These are phyloP conservation scores for Trichoderma asperellum DNA, from an alignment of 2,329 filamentous ascomycete species.

Conservation along the genomic window DNA sequence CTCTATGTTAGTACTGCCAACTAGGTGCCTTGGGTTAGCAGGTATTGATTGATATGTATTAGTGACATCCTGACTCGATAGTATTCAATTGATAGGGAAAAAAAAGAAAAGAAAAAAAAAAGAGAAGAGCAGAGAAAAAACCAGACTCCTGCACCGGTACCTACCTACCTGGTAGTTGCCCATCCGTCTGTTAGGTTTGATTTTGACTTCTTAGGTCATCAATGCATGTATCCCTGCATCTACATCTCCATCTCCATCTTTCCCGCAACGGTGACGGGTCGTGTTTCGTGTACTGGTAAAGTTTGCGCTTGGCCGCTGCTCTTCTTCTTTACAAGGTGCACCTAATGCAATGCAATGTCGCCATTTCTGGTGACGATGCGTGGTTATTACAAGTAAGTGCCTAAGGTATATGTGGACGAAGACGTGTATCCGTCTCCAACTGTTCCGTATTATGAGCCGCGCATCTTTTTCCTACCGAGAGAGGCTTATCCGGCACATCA, in stretches of 20 bases:
- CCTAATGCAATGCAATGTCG: not conserved
- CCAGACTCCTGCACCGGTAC: not conserved
- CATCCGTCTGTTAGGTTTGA: not conserved
- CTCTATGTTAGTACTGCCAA: no score
- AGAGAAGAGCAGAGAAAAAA: not conserved
- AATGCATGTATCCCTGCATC: not conserved
- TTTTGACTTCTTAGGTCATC: not conserved
- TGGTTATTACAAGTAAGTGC: not conserved
- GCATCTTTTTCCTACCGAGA: not conserved
- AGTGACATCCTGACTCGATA: not conserved
- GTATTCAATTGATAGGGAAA: not conserved
- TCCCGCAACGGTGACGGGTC: not conserved
- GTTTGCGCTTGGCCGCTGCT: not conserved
- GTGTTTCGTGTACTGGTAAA: not conserved
- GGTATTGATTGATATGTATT: not conserved
- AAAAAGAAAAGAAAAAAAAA: not conserved
- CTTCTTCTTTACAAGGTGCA: not conserved
- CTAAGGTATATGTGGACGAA: not conserved
- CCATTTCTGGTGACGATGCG: not conserved
- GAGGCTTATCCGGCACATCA: not conserved
- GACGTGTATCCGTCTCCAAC: not conserved
- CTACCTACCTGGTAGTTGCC: slow-evolving; percentile 18
- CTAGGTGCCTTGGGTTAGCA: no score
- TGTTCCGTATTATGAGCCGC: not conserved
- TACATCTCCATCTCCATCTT: not conserved